Base-by-base conservation (phyloP, 1,139 yeast genomes). In the Pichia sp. region DNA sequence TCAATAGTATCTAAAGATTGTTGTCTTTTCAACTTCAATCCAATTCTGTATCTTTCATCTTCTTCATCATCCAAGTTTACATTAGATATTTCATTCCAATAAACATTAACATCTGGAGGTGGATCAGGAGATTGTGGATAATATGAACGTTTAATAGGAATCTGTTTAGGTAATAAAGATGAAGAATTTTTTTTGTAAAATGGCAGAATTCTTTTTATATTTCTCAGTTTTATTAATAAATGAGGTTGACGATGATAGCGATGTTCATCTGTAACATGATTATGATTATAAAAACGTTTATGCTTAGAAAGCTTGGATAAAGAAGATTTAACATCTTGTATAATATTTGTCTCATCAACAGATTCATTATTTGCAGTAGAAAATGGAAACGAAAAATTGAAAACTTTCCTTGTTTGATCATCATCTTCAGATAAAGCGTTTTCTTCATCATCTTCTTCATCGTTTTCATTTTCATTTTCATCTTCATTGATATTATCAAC, bases 1-100 rank as follows among this genome's bases (percentile, higher is more conserved):
- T 83, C 86, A 6, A 78, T 31, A 0, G 92, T 80, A 36, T 75
- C 66, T 12, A 83, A 67, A 0, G 84, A 70, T 46, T 77, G 76
- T 51, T 78, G 83, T 36, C 84, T 67, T 46, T 69, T 66, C 37
- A 83, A 58, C 54, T 73, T 76, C 35, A 68, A 54, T 34, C 72
- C 65, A 34, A 80, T 66, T 38, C 68, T 71, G 24, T 66, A 64
- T 34, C 61, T 57, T 45, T 32, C 48, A 42, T 55, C 49, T 52
- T 66, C 16, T 49, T 59, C 48, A 46, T 63, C 40, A 26, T 53
- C 48, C 28, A 59, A 59, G 23, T 55, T 55, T 16, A 57, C 41
- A 63, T 71, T 32, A 6, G 46, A 23, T 20, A 46, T 46, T 23
- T 48, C 43, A 20, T 48, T 37, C 51, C 51, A 46, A 32, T 48